Conservation (phyloP, 73 alveolate species). For the Blepharisma stoltei region DNA sequence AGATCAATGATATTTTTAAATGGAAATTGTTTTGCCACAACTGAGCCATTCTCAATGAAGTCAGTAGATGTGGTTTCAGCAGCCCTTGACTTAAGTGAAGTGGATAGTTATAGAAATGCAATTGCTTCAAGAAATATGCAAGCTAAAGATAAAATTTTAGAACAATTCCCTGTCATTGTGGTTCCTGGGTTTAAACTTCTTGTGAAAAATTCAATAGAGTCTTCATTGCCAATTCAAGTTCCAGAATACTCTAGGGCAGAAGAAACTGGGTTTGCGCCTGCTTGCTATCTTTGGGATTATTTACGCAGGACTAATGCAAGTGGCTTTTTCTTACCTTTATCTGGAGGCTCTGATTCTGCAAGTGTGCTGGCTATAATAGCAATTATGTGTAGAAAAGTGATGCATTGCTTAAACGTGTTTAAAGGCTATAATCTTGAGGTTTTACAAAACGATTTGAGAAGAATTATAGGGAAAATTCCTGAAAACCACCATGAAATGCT, state of each 20-base stretch:
- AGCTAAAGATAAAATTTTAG: not conserved
- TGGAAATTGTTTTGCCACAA: slow-evolving; percentile 72
- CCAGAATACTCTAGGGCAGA: not conserved
- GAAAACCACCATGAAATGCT: slow-evolving; percentile 61
- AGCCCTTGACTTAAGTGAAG: slow-evolving; percentile 9
- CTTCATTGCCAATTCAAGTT: not conserved
- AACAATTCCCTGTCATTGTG: too few relatives aligned
- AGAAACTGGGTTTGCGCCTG: not conserved
- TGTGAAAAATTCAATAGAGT: too few relatives aligned
- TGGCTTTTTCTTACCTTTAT: slow-evolving; percentile 85
- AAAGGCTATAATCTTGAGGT: slow-evolving; percentile 15
- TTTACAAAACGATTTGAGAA: slow-evolving; percentile 41
- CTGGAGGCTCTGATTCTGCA: slow-evolving; percentile 89
- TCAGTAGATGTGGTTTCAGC: slow-evolving; percentile 76
- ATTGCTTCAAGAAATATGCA: slow-evolving; percentile 10
- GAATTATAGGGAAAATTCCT: slow-evolving; percentile 60
- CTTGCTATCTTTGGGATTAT: slow-evolving; percentile 80
- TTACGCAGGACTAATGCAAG: slow-evolving; percentile 91
- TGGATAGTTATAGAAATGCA: not conserved
- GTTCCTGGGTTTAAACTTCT: too few relatives aligned
- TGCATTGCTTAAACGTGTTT: not conserved
- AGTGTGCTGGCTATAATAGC: slow-evolving; percentile 60
- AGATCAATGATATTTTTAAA: slow-evolving; percentile 73
- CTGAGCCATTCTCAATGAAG: slow-evolving; percentile 64
- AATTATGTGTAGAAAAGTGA: not conserved